Evolutionary conservation across 2,329 filamentous ascomycete species (phyloP), one percentile per base, ranked within the genome.

Genomic region (Aspergillus flavus): DNA sequence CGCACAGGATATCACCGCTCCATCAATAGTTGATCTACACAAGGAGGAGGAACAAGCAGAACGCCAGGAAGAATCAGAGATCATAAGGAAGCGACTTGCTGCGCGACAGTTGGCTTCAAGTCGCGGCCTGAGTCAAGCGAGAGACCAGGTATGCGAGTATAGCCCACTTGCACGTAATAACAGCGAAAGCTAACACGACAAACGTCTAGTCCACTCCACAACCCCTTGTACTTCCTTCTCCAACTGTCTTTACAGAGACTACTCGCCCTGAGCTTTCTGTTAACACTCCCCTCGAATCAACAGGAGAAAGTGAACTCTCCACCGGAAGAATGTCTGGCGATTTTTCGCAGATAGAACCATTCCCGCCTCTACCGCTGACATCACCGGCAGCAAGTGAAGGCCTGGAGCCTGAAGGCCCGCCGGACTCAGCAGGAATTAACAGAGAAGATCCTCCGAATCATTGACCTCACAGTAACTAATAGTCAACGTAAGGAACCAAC

Each of bases 21-120:
- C 84, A 0, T 83, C 85, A 2, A 76, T 89, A 52, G 79, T 76
- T 6, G 85, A 88, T 59, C 72, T 89, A 14, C 83, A 84, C 68
- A 79, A 79, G 39, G 86, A 90, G 75, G 87, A 90, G 71, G 83
- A 86, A 26, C 78, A 76, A 34, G 73, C 83, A 0, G 82, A 80
- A 55, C 68, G 77, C 39, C 79, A 88, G 70, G 86, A 90, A 71
- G 88, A 90, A 71, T 75, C 76, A 4, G 81, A 83, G 43, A 77
- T 89, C 30, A 77, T 83, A 61, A 78, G 80, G 56, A 86, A 82
- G 69, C 79, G 87, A 41, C 77, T 81, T 43, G 84, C 84, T 52
- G 88, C 87, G 3, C 81, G 83, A 39, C 79, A 81, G 52, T 72
- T 89, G 23, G 87, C 88, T 11, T 68, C 82, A 12, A 81, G 82